Conservation (phyloP, 1,139 yeast genomes). For the Kodamaea ohmeri region DNA sequence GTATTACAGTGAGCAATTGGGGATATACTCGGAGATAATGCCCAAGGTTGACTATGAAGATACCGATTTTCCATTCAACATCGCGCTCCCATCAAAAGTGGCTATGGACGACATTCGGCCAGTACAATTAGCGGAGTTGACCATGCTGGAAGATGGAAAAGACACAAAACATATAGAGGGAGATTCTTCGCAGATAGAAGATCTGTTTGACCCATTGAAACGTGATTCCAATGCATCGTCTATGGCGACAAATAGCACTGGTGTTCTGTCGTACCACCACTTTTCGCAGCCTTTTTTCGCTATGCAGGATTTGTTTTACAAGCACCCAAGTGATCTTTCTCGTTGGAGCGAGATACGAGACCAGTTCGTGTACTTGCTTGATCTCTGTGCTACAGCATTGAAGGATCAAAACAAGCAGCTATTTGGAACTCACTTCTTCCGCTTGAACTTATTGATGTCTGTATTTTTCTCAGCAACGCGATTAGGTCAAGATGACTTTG, state of each 20-base stretch:
- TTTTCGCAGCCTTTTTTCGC: conserved; percentile 44
- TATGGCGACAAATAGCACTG: conserved; percentile 24
- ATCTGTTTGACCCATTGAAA: conserved; percentile 30
- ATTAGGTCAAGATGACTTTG: conserved; percentile 49
- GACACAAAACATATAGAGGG: not conserved
- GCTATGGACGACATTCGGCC: conserved; percentile 26
- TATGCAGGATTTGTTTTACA: conserved; percentile 48
- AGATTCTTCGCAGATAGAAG: conserved; percentile 1
- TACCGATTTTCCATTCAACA: conserved; percentile 19
- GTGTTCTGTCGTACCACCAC: conserved; percentile 38
- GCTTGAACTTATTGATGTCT: conserved; percentile 47
- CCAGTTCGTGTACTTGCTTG: conserved; percentile 44
- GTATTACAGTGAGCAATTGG: conserved; percentile 57
- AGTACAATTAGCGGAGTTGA: conserved; percentile 11
- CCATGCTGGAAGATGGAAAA: not conserved
- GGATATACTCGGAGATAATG: conserved; percentile 53
- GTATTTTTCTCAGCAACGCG: conserved; percentile 51
- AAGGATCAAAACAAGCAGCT: conserved; percentile 47
- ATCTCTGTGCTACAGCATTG: conserved; percentile 47
- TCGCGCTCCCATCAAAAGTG: conserved; percentile 31
- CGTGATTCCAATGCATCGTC: conserved; percentile 43
- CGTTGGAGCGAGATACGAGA: conserved; percentile 55
- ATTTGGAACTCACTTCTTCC: conserved; percentile 52
- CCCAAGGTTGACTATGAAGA: conserved; percentile 40
- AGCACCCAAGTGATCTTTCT: conserved; percentile 54